Conservation (phyloP, 2,329 filamentous ascomycete species). For the Colletotrichum australisinense region DNA sequence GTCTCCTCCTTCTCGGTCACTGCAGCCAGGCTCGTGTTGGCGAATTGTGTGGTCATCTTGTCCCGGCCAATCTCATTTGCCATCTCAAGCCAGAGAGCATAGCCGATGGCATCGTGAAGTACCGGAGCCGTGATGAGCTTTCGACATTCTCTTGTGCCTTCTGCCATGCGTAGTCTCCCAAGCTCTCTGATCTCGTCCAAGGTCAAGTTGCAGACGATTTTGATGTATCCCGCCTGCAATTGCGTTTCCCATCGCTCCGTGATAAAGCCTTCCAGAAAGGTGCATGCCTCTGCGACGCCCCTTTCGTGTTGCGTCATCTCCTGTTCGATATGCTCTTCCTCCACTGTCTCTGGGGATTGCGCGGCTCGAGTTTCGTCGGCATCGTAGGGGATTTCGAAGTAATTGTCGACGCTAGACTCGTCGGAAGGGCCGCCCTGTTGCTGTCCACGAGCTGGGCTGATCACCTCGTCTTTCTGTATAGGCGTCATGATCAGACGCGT, state of each 20-base stretch:
- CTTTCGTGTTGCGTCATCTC: background rate
- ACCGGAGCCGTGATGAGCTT: constrained; percentile 27
- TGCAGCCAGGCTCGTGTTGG: background rate
- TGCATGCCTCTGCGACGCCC: background rate
- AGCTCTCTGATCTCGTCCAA: constrained; percentile 7
- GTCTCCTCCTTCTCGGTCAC: background rate
- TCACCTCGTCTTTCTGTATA: background rate
- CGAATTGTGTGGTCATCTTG: background rate
- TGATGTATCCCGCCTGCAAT: constrained; percentile 14
- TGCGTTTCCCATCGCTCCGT: background rate
- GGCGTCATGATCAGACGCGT: background rate
- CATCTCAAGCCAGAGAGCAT: constrained; percentile 14
- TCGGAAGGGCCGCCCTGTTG: fast-evolving
- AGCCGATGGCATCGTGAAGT: constrained; percentile 26
- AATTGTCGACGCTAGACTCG: background rate
- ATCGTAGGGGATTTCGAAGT: constrained; percentile 2
- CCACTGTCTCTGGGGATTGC: no score
- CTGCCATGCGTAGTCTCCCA: constrained; percentile 1
- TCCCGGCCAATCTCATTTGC: background rate
- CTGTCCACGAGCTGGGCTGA: background rate
- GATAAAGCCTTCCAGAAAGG: background rate
- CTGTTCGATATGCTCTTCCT: no score
- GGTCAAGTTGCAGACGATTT: constrained; percentile 26
- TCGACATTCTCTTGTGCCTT: constrained; percentile 10
- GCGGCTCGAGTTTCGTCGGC: background rate